Evolutionary conservation across 2,329 filamentous ascomycete species (phyloP).

Genomic region (Exophiala viscosa): DNA sequence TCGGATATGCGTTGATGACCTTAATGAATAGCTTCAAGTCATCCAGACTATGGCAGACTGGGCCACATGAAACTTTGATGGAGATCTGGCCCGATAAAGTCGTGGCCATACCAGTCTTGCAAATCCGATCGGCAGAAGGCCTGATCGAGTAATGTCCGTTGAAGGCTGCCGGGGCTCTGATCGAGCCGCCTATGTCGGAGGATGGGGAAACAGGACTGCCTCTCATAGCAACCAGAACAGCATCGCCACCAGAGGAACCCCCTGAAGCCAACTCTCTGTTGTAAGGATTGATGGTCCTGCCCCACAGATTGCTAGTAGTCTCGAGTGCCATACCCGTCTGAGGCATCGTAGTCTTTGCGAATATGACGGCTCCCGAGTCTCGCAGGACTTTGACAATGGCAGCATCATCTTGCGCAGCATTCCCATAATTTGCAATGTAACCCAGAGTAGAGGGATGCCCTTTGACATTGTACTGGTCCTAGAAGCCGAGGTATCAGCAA

Average conservation of each 20-base stretch:
- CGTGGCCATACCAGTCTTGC: slow-evolving; percentile 23
- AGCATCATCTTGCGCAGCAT: slow-evolving; percentile 28
- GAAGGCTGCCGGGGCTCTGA: slow-evolving; percentile 40
- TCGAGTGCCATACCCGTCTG: slow-evolving; percentile 34
- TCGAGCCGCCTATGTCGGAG: slow-evolving; percentile 50
- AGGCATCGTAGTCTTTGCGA: slow-evolving; percentile 33
- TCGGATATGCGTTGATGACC: slow-evolving; percentile 40
- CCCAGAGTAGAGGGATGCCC: slow-evolving; percentile 29
- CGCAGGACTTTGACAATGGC: slow-evolving; percentile 30
- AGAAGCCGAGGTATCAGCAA: neutral
- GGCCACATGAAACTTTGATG: slow-evolving; percentile 52
- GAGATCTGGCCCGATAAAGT: slow-evolving; percentile 19
- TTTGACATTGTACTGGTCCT: slow-evolving; percentile 26
- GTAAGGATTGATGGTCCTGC: slow-evolving; percentile 51
- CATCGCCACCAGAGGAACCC: slow-evolving; percentile 56
- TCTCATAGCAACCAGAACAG: slow-evolving; percentile 50
- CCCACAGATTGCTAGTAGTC: slow-evolving; percentile 33
- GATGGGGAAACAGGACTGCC: slow-evolving; percentile 40
- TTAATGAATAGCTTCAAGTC: slow-evolving; percentile 46
- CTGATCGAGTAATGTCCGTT: slow-evolving; percentile 40
- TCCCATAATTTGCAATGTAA: slow-evolving; percentile 31
- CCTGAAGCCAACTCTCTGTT: slow-evolving; percentile 52
- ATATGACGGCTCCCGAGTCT: slow-evolving; percentile 33
- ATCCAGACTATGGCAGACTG: slow-evolving; percentile 51
- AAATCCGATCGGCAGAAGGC: slow-evolving; percentile 41